Evolutionary conservation across 1,284 basidiomycete species (phyloP).

Genomic region (Erythrobasidium hasegawianum): DNA sequence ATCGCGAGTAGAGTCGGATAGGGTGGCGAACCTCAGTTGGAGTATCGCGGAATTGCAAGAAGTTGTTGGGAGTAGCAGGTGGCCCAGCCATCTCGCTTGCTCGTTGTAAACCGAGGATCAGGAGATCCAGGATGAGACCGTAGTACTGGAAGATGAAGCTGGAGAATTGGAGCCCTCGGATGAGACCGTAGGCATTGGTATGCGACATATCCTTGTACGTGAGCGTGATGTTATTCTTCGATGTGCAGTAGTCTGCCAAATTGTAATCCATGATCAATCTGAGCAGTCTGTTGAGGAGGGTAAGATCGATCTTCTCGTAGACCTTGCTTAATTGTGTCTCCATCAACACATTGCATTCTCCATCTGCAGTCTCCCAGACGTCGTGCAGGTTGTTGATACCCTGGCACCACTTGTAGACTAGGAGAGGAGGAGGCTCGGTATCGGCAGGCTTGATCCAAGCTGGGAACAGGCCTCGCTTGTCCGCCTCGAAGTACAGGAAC

Average conservation of each 20-base stretch:
- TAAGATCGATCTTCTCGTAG: conserved; percentile 96
- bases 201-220: conserved; percentile 95
- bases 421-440: conserved; percentile 87
- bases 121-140: conserved; percentile 60
- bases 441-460: conserved; percentile 97
- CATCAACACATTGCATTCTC: conserved; percentile 95
- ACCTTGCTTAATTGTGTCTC: conserved; percentile 93
- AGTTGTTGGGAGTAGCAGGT: conserved; percentile 90
- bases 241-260: conserved; percentile 94
- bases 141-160: conserved; percentile 75
- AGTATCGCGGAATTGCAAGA: conserved; percentile 89
- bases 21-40: conserved; percentile 90
- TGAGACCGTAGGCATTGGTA: conserved; percentile 85
- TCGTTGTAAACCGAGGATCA: conserved; percentile 90
- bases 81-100: conserved; percentile 97
- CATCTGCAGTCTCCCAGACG: conserved; percentile 93
- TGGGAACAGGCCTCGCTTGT: conserved; percentile 93
- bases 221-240: conserved; percentile 91
- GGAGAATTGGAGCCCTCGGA: conserved; percentile 91
- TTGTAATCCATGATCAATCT: conserved; percentile 95
- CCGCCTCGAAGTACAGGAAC: conserved; percentile 61
- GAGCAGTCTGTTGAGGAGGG: conserved; percentile 83
- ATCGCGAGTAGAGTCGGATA: conserved; percentile 86
- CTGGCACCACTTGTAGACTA: conserved; percentile 97
- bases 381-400: conserved; percentile 90